These are phyloP conservation scores for Fusarium torreyae DNA, from an alignment of 2,329 filamentous ascomycete species.

Conservation along the genomic window DNA sequence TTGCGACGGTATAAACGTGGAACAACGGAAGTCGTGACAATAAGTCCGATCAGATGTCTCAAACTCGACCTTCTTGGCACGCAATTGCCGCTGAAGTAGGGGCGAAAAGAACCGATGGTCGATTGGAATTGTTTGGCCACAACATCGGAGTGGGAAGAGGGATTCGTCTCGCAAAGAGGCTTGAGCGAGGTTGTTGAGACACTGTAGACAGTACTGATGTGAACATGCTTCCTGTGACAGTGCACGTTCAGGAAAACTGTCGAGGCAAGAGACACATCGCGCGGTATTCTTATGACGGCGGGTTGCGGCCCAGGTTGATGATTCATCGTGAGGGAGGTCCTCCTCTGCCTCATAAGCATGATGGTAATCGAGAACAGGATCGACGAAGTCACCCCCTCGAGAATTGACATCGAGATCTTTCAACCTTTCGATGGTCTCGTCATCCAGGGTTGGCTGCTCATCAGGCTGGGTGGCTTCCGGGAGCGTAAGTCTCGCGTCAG, in stretches of 20 bases:
- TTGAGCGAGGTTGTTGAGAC: conserved; percentile 60
- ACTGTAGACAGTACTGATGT: conserved; percentile 67
- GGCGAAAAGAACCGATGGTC: conserved; percentile 54
- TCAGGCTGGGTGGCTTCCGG: no score
- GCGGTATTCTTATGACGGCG: no score
- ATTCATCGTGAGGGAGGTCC: no score
- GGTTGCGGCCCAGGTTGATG: no score
- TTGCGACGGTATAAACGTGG: conserved; percentile 60
- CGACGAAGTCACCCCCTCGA: no score
- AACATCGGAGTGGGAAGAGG: conserved; percentile 70
- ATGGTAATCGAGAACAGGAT: no score
- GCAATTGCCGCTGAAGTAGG: conserved; percentile 55
- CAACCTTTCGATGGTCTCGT: no score
- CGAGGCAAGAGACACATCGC: background rate
- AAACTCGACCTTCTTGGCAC: conserved; percentile 64
- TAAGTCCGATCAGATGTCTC: conserved; percentile 65
- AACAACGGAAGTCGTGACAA: conserved; percentile 62
- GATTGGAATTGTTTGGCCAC: conserved; percentile 58
- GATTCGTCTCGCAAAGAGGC: conserved; percentile 62
- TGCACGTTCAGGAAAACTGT: fast-evolving
- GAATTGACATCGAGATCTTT: no score
- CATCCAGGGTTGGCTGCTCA: no score
- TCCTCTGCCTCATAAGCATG: no score
- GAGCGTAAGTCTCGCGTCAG: no score
- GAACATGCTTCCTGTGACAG: conserved; percentile 50